Conservation (phyloP, 805 yeast species). For the Gaillardinia entomophila region DNA sequence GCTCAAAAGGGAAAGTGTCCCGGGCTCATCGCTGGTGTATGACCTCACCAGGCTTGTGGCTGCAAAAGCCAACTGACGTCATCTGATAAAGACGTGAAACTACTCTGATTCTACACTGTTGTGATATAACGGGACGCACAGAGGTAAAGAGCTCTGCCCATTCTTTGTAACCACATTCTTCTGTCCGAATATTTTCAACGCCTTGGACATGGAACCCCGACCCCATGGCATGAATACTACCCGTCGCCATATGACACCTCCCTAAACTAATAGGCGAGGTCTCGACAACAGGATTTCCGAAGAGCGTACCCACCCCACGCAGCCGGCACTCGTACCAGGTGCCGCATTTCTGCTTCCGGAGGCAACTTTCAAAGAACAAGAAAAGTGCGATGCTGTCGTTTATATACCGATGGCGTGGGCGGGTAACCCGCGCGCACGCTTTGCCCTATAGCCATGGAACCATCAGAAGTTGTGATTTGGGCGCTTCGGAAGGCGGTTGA, state of each 20-base stretch:
- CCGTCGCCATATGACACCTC: constrained; percentile 16
- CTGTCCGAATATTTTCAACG: constrained; percentile 34
- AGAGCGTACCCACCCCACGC: constrained; percentile 12
- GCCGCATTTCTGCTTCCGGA: constrained; percentile 30
- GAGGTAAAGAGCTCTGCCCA: constrained; percentile 30
- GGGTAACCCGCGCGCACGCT: constrained; percentile 11
- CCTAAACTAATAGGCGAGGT: constrained; percentile 38
- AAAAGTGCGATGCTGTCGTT: constrained; percentile 4
- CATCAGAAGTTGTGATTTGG: constrained; percentile 6
- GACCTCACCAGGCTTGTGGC: too few relatives aligned
- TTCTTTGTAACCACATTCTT: constrained; percentile 36
- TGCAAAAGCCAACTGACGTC: too few relatives aligned
- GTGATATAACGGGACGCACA: constrained; percentile 43
- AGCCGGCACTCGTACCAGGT: constrained; percentile 13
- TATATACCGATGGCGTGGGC: constrained; percentile 6
- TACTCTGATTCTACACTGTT: constrained; percentile 12
- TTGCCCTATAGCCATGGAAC: constrained; percentile 1
- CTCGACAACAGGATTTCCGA: constrained; percentile 15
- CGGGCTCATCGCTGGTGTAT: too few relatives aligned
- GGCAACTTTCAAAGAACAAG: constrained; percentile 33
- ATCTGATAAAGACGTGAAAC: background rate
- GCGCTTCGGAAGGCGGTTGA: constrained; percentile 6
- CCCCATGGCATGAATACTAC: constrained; percentile 6
- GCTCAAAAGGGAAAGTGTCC: too few relatives aligned
- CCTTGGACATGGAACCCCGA: constrained; percentile 13